Conservation (phyloP, 345 rosid species). For the Cardamine resedifolia region DNA sequence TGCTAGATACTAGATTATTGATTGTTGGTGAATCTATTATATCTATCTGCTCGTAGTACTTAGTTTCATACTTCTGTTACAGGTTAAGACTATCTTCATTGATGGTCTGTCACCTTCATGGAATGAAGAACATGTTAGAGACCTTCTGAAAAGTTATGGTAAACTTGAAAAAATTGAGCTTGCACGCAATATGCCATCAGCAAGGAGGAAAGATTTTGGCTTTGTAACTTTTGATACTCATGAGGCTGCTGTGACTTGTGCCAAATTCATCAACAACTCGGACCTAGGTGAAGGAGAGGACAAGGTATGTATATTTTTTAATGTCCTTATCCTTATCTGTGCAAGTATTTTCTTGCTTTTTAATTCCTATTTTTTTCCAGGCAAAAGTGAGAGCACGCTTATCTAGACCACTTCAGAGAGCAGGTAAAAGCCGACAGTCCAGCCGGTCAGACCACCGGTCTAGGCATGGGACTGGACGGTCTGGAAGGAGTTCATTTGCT, state of each 20-base stretch:
- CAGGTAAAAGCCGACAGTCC: conserved; percentile 58
- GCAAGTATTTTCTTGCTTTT: conserved; percentile 3
- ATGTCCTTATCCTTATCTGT: not conserved
- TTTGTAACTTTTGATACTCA: conserved; percentile 93
- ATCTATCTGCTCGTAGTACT: conserved; percentile 12
- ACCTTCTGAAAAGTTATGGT: conserved; percentile 70
- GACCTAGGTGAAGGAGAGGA: conserved; percentile 81
- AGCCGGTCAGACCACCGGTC: conserved; percentile 62
- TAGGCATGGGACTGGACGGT: conserved; percentile 61
- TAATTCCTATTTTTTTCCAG: conserved; percentile 39
- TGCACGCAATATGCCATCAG: conserved; percentile 98
- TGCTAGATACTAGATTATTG: conserved; percentile 7
- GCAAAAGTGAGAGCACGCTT: conserved; percentile 96
- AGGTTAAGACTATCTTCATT: conserved; percentile 92
- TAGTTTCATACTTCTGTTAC: conserved; percentile 27
- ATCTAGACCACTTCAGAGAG: conserved; percentile 87
- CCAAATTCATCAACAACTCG: conserved; percentile 85
- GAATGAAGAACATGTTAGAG: conserved; percentile 86
- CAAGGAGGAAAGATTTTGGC: conserved; percentile 95
- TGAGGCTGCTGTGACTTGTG: conserved; percentile 89
- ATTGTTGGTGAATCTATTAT: conserved; percentile 6
- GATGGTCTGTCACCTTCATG: conserved; percentile 91
- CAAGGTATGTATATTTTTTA: conserved; percentile 52
- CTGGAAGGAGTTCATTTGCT: conserved; percentile 66
- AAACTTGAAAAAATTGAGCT: conserved; percentile 89